These are phyloP conservation scores for Fusarium sp. DNA, from an alignment of 2,329 filamentous ascomycete genomes.

Conservation along the genomic window DNA sequence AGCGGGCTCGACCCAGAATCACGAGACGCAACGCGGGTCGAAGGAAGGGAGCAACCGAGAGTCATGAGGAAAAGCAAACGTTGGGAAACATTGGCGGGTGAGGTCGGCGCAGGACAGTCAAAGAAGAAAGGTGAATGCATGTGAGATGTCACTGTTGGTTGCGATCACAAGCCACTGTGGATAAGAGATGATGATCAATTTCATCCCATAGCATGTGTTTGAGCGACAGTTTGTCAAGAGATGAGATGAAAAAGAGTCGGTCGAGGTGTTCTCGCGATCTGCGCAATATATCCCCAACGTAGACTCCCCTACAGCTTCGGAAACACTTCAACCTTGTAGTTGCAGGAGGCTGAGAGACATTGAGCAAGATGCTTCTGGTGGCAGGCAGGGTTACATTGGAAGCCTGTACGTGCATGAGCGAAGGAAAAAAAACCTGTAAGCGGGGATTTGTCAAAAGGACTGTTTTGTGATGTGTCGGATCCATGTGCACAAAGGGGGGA, in stretches of 20 bases:
- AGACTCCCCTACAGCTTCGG: not conserved
- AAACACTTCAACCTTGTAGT: not conserved
- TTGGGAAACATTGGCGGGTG: not conserved
- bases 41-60: not conserved
- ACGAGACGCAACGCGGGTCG: not conserved
- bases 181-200: not conserved
- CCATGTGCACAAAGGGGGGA: conserved; percentile 5
- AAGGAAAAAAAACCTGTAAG: conserved; percentile 1
- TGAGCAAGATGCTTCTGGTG: not conserved
- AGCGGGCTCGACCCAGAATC: conserved; percentile 1
- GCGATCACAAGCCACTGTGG: not conserved
- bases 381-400: not conserved
- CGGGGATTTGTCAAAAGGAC: not conserved
- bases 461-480: conserved; percentile 25
- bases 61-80: conserved; percentile 11
- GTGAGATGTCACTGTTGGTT: not conserved
- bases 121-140: conserved; percentile 11
- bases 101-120: not conserved
- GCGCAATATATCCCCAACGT: not conserved
- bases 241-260: not conserved
- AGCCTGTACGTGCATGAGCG: not conserved
- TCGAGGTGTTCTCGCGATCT: not conserved
- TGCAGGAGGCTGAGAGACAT: conserved; percentile 6
- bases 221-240: not conserved
- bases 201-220: not conserved